Evolutionary conservation across 2,329 filamentous ascomycete species (phyloP).

Genomic region (Iodosphaeria phyllophila): DNA sequence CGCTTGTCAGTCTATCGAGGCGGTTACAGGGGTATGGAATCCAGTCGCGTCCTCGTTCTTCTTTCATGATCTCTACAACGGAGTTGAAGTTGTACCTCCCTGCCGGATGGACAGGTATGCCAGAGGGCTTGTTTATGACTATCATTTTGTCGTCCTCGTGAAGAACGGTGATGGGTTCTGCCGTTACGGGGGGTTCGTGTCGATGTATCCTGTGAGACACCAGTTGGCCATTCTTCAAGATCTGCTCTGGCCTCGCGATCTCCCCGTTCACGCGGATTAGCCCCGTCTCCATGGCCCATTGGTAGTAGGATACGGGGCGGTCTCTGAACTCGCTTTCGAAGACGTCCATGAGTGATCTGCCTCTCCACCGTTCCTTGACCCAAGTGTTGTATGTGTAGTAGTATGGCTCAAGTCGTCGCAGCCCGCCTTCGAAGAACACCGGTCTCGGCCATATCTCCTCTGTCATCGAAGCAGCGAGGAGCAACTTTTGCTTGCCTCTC

Average conservation of each 20-base stretch:
- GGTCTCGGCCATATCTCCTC: constrained; percentile 35
- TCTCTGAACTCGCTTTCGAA: constrained; percentile 89
- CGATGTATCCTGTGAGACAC: constrained; percentile 88
- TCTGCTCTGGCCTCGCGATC: constrained; percentile 43
- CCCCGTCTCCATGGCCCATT: constrained; percentile 62
- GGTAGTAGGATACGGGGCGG: constrained; percentile 71
- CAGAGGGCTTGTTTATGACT: constrained; percentile 91
- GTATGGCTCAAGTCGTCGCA: constrained; percentile 73
- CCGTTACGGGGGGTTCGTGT: constrained; percentile 85
- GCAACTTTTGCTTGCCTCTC: constrained; percentile 2
- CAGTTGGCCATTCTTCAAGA: constrained; percentile 74
- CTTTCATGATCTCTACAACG: constrained; percentile 79
- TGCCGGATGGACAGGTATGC: constrained; percentile 86
- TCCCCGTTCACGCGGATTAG: constrained; percentile 67
- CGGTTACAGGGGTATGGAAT: constrained; percentile 62
- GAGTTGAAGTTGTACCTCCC: constrained; percentile 94
- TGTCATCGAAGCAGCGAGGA: constrained; percentile 8
- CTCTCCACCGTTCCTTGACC: constrained; percentile 88
- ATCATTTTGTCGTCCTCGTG: constrained; percentile 88
- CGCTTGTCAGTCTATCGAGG: constrained; percentile 84
- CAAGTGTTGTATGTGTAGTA: constrained; percentile 89
- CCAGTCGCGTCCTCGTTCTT: constrained; percentile 42
- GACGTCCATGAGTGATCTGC: constrained; percentile 63
- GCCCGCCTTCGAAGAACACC: constrained; percentile 67
- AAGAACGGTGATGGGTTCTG: constrained; percentile 59